phyloP scores from a whole-genome alignment of 352 stramenopile genomes.

The Phytophthora nicotianae region DNA sequence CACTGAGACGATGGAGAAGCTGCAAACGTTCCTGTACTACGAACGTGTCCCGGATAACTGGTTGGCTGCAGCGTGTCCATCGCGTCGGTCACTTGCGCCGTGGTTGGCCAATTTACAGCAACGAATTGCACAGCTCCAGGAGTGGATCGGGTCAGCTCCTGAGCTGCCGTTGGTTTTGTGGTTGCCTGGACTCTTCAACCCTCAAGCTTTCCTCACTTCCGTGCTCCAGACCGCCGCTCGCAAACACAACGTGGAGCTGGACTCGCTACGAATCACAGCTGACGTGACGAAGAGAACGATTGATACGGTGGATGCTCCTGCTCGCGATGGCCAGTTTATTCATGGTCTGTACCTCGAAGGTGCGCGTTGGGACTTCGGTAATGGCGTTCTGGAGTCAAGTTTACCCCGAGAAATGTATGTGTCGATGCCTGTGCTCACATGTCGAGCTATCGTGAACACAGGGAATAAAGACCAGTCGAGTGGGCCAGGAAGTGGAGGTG shows the following conservation, averaged over 20 bases:
- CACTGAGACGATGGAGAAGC: conserved; percentile 84
- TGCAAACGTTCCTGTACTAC: conserved; percentile 82
- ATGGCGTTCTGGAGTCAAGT: conserved; percentile 80
- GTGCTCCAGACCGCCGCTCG: conserved; percentile 78
- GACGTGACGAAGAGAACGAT: conserved; percentile 91
- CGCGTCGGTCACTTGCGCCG: conserved; percentile 69
- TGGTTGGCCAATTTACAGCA: conserved; percentile 90
- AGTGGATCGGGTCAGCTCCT: conserved; percentile 79
- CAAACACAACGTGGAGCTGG: conserved; percentile 82
- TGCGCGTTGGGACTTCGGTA: conserved; percentile 85
- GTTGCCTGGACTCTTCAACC: conserved; percentile 85
- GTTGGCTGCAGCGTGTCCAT: conserved; percentile 81
- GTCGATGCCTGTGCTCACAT: conserved; percentile 92
- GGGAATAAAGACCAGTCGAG: conserved; percentile 42
- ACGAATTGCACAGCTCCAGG: conserved; percentile 84
- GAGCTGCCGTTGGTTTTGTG: conserved; percentile 87
- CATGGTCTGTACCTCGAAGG: conserved; percentile 91
- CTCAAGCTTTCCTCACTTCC: conserved; percentile 85
- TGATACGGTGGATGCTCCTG: conserved; percentile 76
- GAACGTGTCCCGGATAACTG: conserved; percentile 77
- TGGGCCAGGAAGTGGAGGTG: conserved; percentile 13
- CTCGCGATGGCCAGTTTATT: conserved; percentile 91
- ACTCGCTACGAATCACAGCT: conserved; percentile 75
- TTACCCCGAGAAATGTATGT: conserved; percentile 92
- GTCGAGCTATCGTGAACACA: conserved; percentile 64